Evolutionary conservation across 2,329 filamentous ascomycete species (phyloP), one percentile per base, ranked within the genome.

Genomic region (Incumbomyces delicatus): DNA sequence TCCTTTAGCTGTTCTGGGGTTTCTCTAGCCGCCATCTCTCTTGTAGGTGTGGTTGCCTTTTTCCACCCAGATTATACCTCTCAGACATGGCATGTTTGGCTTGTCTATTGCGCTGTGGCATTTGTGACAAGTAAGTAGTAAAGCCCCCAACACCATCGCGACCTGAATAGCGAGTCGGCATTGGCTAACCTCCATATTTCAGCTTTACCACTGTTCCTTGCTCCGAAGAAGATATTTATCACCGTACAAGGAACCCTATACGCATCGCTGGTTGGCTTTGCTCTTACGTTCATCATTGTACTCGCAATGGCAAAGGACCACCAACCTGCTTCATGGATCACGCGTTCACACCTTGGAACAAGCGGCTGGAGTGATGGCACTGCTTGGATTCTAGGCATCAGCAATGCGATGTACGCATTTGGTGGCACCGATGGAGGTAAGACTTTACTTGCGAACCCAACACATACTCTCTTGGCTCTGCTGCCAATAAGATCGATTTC

Each of bases 321-420:
- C 32, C 30, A 10, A 51, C 54, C 35, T 39, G 42, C 38, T 32
- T 31, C 16, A 38, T 30, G 12, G n/a, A 48, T 53, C n/a, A n/a
- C 35, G 55, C 56, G 6, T 57, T 53, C 50, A 51, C 46, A 8
- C 49, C 45, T 6, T 57, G 50, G n/a, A 44, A 48, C n/a, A 56
- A 57, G 36, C 39, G 55, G 55, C 22, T 57, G 55, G 55, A 46
- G 44, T 11, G 40, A 42, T 16, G 61, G 53, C 6, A 50, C 65
- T 10, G 62, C 60, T 29, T 69, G 67, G 40, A 55, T 69, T 3
- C 68, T 62, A 0, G 67, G 66, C 0, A 57, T 70, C 3, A 55
- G 64, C 10, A 63, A 62, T 17, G 60, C 65, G 0, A 64, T 62
- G 22, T 68, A 62, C 47, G 64, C 65, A 45, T 68, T 61, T 52